phyloP scores from a whole-genome alignment of 2,329 filamentous ascomycete genomes.

The Cladosporium sp. region DNA sequence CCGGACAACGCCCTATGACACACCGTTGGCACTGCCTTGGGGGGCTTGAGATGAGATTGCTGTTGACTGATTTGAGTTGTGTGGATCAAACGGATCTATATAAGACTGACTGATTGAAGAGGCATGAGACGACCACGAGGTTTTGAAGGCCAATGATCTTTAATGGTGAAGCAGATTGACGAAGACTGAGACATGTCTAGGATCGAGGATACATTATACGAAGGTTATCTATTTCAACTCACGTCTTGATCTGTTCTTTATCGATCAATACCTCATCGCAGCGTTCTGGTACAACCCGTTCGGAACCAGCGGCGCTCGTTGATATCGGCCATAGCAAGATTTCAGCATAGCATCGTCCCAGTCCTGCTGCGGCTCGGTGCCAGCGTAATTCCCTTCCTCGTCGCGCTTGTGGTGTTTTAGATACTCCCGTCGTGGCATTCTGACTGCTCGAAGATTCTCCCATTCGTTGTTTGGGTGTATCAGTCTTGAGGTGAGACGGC shows the following conservation, averaged over 20 bases:
- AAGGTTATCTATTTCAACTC: not conserved
- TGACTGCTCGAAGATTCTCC: constrained; percentile 30
- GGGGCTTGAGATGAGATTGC: not conserved
- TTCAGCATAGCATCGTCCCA: constrained; percentile 30
- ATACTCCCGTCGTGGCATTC: constrained; percentile 36
- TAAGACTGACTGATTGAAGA: not conserved
- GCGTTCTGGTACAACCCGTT: constrained; percentile 3
- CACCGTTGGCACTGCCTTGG: not conserved
- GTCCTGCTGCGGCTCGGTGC: constrained; percentile 32
- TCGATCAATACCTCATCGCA: not conserved
- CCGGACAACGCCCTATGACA: not conserved
- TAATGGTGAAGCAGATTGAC: not conserved
- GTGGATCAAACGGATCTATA: not conserved
- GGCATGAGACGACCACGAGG: not conserved
- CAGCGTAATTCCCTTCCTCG: constrained; percentile 30
- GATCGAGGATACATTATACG: not conserved
- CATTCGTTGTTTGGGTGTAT: constrained; percentile 23
- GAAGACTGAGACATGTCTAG: not conserved
- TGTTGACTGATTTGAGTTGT: not conserved
- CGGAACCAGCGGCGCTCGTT: not conserved
- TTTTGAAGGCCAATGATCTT: not conserved
- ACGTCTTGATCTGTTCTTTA: not conserved
- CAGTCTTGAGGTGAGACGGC: constrained; percentile 30
- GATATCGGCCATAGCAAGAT: not conserved
- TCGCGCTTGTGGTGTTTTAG: constrained; percentile 30